A percentile compares a stretch with the other conserved stretches of the same genome.
Evolutionary conservation across 2,329 filamentous ascomycete genomes (phyloP).

Genomic region (Ophiostoma ulmi): DNA sequence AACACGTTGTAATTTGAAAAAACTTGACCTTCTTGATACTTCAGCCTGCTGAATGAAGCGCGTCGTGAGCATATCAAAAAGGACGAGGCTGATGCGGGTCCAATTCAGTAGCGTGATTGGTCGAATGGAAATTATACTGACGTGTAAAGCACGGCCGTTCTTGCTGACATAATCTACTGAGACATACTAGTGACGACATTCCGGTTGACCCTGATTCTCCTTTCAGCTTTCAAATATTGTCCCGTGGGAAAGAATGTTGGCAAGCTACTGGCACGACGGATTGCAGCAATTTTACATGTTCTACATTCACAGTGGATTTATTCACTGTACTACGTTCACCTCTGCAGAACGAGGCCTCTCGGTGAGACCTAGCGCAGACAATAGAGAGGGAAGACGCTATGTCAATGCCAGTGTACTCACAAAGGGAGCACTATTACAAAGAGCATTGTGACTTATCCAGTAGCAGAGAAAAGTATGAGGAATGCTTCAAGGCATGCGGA

Average conservation of each 20-base stretch:
- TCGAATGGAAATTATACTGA: not conserved
- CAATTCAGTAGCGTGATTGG: not conserved
- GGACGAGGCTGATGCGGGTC: constrained; percentile 16
- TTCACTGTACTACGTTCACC: not conserved
- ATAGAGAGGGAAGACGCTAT: not conserved
- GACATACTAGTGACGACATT: constrained; percentile 2
- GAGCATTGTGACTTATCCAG: not conserved
- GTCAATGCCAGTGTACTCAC: not conserved
- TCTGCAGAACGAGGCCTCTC: not conserved
- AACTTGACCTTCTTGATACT: not conserved
- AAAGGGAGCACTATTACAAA: not conserved
- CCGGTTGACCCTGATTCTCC: not conserved
- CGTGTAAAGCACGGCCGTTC: not conserved
- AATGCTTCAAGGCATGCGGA: not conserved
- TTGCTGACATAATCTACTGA: not conserved
- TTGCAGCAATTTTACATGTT: not conserved
- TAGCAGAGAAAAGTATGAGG: not conserved
- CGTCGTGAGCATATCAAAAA: not conserved
- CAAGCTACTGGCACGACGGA: constrained; percentile 9
- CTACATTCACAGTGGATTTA: not conserved
- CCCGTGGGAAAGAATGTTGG: not conserved
- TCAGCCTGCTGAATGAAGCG: not conserved
- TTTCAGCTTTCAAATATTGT: too few species aligned
- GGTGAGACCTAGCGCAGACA: not conserved
- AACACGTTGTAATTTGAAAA: not conserved